phyloP scores from a whole-genome alignment of 2,329 filamentous ascomycete species.

The Pseudogymnoascus sp. region DNA sequence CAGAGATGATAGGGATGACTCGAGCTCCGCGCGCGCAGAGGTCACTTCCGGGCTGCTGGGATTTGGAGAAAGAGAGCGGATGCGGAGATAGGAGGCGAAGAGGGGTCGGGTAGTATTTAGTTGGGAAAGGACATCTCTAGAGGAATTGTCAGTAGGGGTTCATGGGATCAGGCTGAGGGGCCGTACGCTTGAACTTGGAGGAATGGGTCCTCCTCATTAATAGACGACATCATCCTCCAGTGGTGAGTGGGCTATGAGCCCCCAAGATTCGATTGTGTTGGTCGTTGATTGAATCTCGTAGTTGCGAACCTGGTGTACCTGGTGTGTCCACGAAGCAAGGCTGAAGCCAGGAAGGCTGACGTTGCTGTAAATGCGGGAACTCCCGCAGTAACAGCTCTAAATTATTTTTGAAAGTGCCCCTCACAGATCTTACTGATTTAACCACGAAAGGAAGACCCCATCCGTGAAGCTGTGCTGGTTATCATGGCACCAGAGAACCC shows the following conservation, averaged over 20 bases:
- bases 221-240: constrained; percentile 55
- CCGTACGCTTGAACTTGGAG: constrained; percentile 62
- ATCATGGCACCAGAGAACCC: constrained; percentile 35
- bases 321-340: constrained; percentile 1
- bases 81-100: constrained; percentile 91
- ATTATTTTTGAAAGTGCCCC: neutral
- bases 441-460: neutral
- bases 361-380: neutral
- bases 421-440: neutral
- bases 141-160: constrained; percentile 11
- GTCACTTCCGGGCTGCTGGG: constrained; percentile 75
- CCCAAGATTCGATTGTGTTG: constrained; percentile 2
- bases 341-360: constrained; percentile 5
- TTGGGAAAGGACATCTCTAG: constrained; percentile 78
- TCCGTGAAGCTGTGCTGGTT: neutral
- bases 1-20: constrained; percentile 55
- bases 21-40: constrained; percentile 64
- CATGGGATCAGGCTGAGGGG: neutral
- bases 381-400: neutral
- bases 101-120: constrained; percentile 74
- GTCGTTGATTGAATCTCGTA: constrained; percentile 4
- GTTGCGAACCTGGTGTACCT: constrained; percentile 1
- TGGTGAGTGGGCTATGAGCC: neutral
- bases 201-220: constrained; percentile 60
- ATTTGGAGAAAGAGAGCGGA: constrained; percentile 72